phyloP scores from a whole-genome alignment of 805 yeast species.

The Yamadazyma paraphyllophila region DNA sequence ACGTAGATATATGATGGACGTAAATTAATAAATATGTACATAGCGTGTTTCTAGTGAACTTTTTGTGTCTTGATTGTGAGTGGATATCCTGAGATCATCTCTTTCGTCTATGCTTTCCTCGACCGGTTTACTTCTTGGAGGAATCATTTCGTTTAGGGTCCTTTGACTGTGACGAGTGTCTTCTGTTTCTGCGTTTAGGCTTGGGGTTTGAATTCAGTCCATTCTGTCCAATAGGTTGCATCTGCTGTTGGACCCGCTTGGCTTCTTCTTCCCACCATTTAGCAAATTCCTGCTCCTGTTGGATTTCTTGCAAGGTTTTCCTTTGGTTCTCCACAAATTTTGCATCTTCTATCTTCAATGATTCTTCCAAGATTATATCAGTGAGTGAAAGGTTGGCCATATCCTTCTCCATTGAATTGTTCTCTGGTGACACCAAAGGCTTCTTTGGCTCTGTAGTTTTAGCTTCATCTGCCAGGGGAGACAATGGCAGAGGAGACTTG shows the following conservation, averaged over 20 bases:
- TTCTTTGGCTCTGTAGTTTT: not conserved
- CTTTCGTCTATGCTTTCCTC: no score
- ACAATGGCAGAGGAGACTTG: not conserved
- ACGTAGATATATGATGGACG: conserved; percentile 15
- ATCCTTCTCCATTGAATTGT: conserved; percentile 2
- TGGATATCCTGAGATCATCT: no score
- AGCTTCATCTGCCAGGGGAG: not conserved
- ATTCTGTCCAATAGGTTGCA: conserved; percentile 15
- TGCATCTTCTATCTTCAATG: conserved; percentile 33
- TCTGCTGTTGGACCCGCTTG: conserved; percentile 52
- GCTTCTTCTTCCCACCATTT: conserved; percentile 87
- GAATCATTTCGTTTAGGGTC: not conserved
- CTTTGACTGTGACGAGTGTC: conserved; percentile 1
- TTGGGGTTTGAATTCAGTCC: not conserved
- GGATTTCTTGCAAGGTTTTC: conserved; percentile 63
- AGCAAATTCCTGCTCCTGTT: conserved; percentile 80
- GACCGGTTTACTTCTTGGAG: not conserved
- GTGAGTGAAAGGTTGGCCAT: conserved; percentile 25
- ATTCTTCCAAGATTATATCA: conserved; percentile 48
- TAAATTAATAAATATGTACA: not conserved
- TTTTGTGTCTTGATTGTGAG: no score
- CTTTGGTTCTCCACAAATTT: conserved; percentile 27
- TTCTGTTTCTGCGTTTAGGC: conserved; percentile 3
- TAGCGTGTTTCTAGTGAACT: no score
- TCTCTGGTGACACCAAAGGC: not conserved